Percentiles rank a stretch among this genome's conserved stretches.
Evolutionary conservation across 202 grass and related monocot genomes (phyloP).

Genomic region (Cymbopogon flexuosus): DNA sequence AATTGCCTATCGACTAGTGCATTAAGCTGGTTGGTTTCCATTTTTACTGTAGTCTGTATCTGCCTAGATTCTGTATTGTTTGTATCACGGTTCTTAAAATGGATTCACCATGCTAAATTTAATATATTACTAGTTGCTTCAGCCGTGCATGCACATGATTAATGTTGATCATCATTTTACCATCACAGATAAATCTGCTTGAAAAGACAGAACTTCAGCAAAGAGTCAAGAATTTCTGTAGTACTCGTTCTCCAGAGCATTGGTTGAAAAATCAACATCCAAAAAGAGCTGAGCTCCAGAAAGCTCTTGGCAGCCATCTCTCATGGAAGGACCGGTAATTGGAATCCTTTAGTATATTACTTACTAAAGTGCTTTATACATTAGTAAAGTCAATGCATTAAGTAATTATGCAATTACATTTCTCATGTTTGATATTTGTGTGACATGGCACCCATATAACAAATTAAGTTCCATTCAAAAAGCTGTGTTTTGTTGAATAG

Average conservation of each 20-base stretch:
- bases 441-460: constrained; percentile 7
- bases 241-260: constrained; percentile 69
- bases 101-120: neutral
- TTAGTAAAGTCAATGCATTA: constrained; percentile 6
- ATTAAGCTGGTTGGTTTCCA: too few relatives aligned
- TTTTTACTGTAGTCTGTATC: neutral
- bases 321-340: constrained; percentile 95
- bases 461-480: neutral
- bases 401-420: neutral
- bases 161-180: constrained; percentile 16
- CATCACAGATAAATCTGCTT: constrained; percentile 83
- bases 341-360: constrained; percentile 30
- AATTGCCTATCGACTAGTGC: neutral
- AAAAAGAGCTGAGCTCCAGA: constrained; percentile 94
- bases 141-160: constrained; percentile 8
- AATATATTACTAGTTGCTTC: constrained; percentile 8
- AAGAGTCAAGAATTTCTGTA: constrained; percentile 74
- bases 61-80: neutral
- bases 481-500: neutral
- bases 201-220: constrained; percentile 88
- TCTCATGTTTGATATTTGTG: neutral
- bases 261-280: constrained; percentile 89
- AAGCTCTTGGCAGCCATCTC: constrained; percentile 97
- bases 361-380: constrained; percentile 12
- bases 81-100: neutral